These are phyloP conservation scores for Rhynchospora pubera DNA, from an alignment of 176 grass and related monocot genomes.

Conservation along the genomic window DNA sequence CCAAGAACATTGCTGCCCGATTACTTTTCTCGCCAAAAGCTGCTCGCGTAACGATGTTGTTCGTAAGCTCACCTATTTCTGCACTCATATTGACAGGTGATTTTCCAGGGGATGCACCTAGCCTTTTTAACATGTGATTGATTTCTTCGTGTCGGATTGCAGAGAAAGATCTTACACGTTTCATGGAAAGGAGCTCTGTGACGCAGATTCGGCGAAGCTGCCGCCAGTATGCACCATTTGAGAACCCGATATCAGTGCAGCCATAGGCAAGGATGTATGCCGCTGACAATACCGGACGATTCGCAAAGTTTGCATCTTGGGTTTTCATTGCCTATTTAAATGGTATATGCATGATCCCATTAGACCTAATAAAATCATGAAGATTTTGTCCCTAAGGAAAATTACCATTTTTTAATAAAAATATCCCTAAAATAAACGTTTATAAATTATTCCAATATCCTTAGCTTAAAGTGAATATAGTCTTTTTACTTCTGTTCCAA, in stretches of 20 bases:
- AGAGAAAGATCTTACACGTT: constrained; percentile 28
- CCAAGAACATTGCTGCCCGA: constrained; percentile 24
- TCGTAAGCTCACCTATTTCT: constrained; percentile 6
- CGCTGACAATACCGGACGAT: constrained; percentile 15
- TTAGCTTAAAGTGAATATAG: not conserved
- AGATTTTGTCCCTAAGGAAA: not conserved
- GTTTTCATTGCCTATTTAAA: constrained; percentile 16
- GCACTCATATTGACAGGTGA: not conserved
- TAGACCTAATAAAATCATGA: not conserved
- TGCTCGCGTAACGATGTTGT: constrained; percentile 25
- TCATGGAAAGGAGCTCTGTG: constrained; percentile 27
- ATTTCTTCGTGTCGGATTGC: constrained; percentile 26
- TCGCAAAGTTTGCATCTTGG: constrained; percentile 25
- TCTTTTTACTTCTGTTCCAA: not conserved
- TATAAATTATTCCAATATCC: not conserved
- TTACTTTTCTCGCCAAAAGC: constrained; percentile 32
- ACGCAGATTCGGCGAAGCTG: constrained; percentile 39
- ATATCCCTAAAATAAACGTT: not conserved
- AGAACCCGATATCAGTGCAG: constrained; percentile 28
- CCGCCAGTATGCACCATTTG: constrained; percentile 31
- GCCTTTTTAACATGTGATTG: not conserved
- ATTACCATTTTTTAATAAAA: not conserved
- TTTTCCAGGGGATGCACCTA: not conserved
- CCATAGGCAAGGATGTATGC: constrained; percentile 13
- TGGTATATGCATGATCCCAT: not conserved